Percentiles rank a stretch among this genome's conserved stretches.
These are phyloP conservation scores for Backusella sp. DNA, from an alignment of 192 early-diverging fungal genomes.

Conservation along the genomic window DNA sequence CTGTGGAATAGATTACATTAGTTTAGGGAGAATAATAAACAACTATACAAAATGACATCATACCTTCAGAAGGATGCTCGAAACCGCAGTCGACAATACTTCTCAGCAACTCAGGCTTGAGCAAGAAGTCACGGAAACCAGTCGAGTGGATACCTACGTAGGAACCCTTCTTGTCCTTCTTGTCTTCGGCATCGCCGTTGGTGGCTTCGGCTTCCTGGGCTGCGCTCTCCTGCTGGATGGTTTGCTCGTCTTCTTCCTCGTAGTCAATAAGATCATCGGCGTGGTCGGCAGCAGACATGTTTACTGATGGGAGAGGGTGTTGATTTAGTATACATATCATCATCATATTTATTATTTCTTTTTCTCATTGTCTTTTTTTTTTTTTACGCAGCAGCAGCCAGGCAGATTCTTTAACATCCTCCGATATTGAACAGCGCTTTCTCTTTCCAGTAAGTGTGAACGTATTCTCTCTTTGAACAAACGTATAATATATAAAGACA, in stretches of 20 bases:
- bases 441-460: neutral
- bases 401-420: no score
- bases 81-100: conserved; percentile 99
- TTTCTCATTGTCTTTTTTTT: no score
- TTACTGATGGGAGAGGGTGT: conserved; percentile 6
- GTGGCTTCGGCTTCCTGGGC: conserved; percentile 39
- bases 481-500: neutral
- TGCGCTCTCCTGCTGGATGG: conserved; percentile 49
- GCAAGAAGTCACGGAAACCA: conserved; percentile 96
- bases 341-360: neutral
- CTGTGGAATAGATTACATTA: conserved; percentile 39
- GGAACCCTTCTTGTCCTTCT: conserved; percentile 93
- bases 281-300: conserved; percentile 61
- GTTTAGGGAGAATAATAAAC: neutral
- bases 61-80: conserved; percentile 97
- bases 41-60: neutral
- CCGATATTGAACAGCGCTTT: neutral
- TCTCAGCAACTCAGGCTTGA: conserved; percentile 93
- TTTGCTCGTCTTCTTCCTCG: conserved; percentile 91
- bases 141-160: conserved; percentile 99
- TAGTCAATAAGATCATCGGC: conserved; percentile 95
- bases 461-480: neutral
- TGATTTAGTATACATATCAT: conserved; percentile 5
- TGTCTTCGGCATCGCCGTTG: conserved; percentile 56
- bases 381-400: no score